These are phyloP conservation scores for Phanerochaete carnosa DNA, from an alignment of 768 basidiomycete species.

Conservation along the genomic window DNA sequence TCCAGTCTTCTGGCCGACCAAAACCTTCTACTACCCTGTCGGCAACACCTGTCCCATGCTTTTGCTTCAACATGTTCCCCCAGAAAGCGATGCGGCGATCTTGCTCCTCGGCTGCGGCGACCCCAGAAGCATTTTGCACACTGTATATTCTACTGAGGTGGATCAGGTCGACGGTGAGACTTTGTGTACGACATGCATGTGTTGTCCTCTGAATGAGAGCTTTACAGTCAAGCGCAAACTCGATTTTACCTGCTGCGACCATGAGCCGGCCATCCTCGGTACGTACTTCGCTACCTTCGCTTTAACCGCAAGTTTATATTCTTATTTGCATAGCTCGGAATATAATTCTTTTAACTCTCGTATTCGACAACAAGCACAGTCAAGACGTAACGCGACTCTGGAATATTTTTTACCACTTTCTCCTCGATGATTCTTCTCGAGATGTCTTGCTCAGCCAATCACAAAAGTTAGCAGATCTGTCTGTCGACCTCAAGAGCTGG, in stretches of 20 bases:
- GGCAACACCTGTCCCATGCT: constrained; percentile 56
- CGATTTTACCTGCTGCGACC: constrained; percentile 51
- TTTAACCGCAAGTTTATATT: neutral
- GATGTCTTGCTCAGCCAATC: constrained; percentile 36
- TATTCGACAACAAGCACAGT: constrained; percentile 29
- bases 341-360: constrained; percentile 41
- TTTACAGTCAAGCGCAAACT: constrained; percentile 24
- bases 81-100: constrained; percentile 41
- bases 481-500: constrained; percentile 37
- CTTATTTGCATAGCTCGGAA: constrained; percentile 39
- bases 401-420: constrained; percentile 50
- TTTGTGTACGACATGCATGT: neutral
- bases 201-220: neutral
- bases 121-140: constrained; percentile 51
- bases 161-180: constrained; percentile 18
- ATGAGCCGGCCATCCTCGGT: constrained; percentile 47
- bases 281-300: neutral
- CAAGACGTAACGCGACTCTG: constrained; percentile 25
- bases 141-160: constrained; percentile 31
- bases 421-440: constrained; percentile 35
- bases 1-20: constrained; percentile 39
- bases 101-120: constrained; percentile 59
- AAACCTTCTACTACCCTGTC: constrained; percentile 51
- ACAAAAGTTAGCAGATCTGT: constrained; percentile 32
- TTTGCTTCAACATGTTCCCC: constrained; percentile 44